phyloP scores from a whole-genome alignment of 768 basidiomycete species.

The Termitomyces sp. region DNA sequence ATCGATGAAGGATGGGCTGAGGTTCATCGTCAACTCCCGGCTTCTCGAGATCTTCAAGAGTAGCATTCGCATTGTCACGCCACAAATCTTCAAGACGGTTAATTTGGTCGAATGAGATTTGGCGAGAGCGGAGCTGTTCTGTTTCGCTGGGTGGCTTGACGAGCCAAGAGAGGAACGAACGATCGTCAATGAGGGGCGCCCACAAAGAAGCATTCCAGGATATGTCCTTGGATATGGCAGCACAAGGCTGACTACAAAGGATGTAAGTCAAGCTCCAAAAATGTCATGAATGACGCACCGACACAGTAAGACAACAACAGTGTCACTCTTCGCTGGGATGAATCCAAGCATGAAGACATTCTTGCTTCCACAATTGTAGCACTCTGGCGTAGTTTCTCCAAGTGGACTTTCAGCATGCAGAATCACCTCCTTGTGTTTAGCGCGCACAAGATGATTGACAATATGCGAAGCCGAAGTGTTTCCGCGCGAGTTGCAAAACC shows the following conservation, averaged over 20 bases:
- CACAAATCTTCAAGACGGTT: slow-evolving; percentile 96
- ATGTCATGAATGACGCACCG: slow-evolving; percentile 51
- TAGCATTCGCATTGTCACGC: slow-evolving; percentile 94
- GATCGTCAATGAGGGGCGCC: slow-evolving; percentile 98
- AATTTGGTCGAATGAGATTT: slow-evolving; percentile 96
- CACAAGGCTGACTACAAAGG: slow-evolving; percentile 86
- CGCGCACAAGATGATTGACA: slow-evolving; percentile 97
- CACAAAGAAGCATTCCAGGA: slow-evolving; percentile 98
- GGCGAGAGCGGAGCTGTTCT: slow-evolving; percentile 92
- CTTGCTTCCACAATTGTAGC: slow-evolving; percentile 98
- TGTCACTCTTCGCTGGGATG: slow-evolving; percentile 98
- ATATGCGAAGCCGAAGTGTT: slow-evolving; percentile 99
- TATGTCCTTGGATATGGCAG: slow-evolving; percentile 94
- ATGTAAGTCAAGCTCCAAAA: slow-evolving; percentile 1
- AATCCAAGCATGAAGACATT: slow-evolving; percentile 99
- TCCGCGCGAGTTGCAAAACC: slow-evolving; percentile 99
- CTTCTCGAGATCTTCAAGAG: slow-evolving; percentile 94
- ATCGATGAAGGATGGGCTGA: slow-evolving; percentile 82
- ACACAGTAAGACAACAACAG: slow-evolving; percentile 95
- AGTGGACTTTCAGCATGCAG: slow-evolving; percentile 92
- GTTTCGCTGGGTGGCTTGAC: slow-evolving; percentile 96
- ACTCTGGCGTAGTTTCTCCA: slow-evolving; percentile 97
- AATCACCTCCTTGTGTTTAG: slow-evolving; percentile 98
- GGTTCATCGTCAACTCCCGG: slow-evolving; percentile 98
- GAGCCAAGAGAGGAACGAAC: slow-evolving; percentile 98